Conservation (phyloP, 2,329 filamentous ascomycete genomes). For the Xylariaceae sp. region DNA sequence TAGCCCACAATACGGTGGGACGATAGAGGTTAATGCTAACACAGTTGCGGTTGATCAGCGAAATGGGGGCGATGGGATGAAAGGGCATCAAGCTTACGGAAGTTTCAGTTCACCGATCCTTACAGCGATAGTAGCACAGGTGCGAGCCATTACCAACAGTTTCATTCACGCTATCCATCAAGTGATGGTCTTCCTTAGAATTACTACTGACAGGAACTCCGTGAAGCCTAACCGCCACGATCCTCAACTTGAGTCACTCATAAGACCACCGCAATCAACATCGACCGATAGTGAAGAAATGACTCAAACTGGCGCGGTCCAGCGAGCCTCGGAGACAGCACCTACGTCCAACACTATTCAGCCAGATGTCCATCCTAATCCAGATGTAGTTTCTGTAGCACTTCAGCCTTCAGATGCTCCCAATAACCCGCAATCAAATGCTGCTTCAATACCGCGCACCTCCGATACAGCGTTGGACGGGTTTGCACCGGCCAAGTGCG, state of each 20-base stretch:
- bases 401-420: not conserved
- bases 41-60: not conserved
- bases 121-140: slow-evolving; percentile 33
- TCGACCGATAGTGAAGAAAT: slow-evolving; percentile 1
- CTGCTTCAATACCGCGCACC: not conserved
- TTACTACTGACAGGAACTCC: slow-evolving; percentile 30
- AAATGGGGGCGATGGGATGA: not conserved
- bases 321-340: not conserved
- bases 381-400: not conserved
- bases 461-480: slow-evolving; percentile 3
- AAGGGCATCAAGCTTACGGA: slow-evolving; percentile 7
- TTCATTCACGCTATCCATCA: slow-evolving; percentile 25
- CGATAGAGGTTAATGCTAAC: slow-evolving; percentile 8
- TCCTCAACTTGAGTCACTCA: slow-evolving; percentile 4
- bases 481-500: not conserved
- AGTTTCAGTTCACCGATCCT: slow-evolving; percentile 22
- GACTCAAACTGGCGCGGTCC: not conserved
- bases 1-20: not conserved
- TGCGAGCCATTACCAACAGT: slow-evolving; percentile 31
- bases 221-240: slow-evolving; percentile 26
- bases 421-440: slow-evolving; percentile 2
- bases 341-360: not conserved
- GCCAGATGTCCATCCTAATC: not conserved
- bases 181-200: slow-evolving; percentile 29
- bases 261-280: slow-evolving; percentile 1